Conservation (phyloP, 2,329 filamentous ascomycete genomes). For the Epicoccum sorghinum region DNA sequence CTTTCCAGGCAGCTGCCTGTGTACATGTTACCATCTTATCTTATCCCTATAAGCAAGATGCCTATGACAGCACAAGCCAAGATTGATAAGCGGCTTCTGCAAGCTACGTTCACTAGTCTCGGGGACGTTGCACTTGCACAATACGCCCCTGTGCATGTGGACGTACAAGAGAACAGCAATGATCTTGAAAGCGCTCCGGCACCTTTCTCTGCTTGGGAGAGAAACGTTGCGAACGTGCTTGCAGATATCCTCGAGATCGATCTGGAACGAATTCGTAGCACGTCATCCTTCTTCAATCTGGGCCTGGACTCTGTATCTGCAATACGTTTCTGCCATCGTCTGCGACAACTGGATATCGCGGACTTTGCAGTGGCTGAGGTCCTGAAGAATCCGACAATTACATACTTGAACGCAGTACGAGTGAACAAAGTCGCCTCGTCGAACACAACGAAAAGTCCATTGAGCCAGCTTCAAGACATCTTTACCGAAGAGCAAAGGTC, state of each 20-base stretch:
- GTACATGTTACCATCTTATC: conserved; percentile 80
- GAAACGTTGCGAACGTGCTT: conserved; percentile 61
- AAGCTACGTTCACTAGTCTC: conserved; percentile 56
- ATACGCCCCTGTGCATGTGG: conserved; percentile 41
- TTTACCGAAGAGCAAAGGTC: conserved; percentile 23
- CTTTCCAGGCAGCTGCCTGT: conserved; percentile 65
- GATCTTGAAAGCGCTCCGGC: neutral
- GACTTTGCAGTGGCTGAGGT: conserved; percentile 71
- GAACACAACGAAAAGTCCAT: neutral
- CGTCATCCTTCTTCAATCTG: conserved; percentile 76
- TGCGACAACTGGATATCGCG: conserved; percentile 56
- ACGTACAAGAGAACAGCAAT: conserved; percentile 36
- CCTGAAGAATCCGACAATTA: conserved; percentile 71
- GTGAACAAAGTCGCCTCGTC: conserved; percentile 33
- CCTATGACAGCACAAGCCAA: conserved; percentile 79
- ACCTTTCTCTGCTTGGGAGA: conserved; percentile 53
- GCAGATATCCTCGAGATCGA: conserved; percentile 57
- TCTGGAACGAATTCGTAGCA: conserved; percentile 59
- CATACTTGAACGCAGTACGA: conserved; percentile 55
- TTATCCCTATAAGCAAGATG: conserved; percentile 72
- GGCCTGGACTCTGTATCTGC: conserved; percentile 85
- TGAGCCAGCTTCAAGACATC: conserved; percentile 6
- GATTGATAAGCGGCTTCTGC: conserved; percentile 66
- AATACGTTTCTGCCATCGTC: conserved; percentile 68
- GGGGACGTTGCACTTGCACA: conserved; percentile 53